phyloP scores from a whole-genome alignment of 2,329 filamentous ascomycete genomes.

The Ascosphaera aggregata region DNA sequence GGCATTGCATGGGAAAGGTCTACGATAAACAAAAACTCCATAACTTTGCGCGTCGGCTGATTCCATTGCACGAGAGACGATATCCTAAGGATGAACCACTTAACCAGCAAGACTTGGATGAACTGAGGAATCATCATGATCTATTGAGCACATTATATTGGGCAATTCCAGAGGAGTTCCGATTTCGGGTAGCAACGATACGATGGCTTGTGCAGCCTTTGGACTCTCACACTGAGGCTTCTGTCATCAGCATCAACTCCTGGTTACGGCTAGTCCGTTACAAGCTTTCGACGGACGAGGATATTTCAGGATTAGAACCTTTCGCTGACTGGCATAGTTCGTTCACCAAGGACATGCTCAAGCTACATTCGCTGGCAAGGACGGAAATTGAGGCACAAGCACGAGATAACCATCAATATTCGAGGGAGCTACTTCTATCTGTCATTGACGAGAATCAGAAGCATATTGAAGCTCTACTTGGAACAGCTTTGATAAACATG shows the following conservation, averaged over 20 bases:
- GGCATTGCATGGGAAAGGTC: conserved; percentile 22
- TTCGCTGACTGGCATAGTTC: conserved; percentile 32
- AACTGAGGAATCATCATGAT: conserved; percentile 38
- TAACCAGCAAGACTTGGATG: conserved; percentile 28
- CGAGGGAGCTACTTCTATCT: conserved; percentile 24
- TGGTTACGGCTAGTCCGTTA: conserved; percentile 35
- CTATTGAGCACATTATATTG: conserved; percentile 36
- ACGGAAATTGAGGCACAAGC: conserved; percentile 33
- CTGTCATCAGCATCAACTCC: conserved; percentile 31
- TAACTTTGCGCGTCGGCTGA: conserved; percentile 31
- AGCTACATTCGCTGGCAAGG: conserved; percentile 31
- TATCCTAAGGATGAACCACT: conserved; percentile 34
- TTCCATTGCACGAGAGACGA: conserved; percentile 36
- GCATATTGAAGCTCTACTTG: conserved; percentile 30
- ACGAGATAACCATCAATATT: conserved; percentile 17
- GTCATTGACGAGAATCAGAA: conserved; percentile 33
- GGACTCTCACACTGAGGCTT: conserved; percentile 34
- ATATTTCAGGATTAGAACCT: conserved; percentile 19
- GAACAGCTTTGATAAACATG: conserved; percentile 28
- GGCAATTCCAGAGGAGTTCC: conserved; percentile 27
- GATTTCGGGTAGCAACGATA: conserved; percentile 29
- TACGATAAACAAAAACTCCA: conserved; percentile 31
- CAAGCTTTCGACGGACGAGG: conserved; percentile 30
- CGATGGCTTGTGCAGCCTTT: conserved; percentile 31
- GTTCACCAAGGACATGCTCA: conserved; percentile 27